Evolutionary conservation across 78 protist genomes (phyloP).

Genomic region (Tieghemostelium lacteum): DNA sequence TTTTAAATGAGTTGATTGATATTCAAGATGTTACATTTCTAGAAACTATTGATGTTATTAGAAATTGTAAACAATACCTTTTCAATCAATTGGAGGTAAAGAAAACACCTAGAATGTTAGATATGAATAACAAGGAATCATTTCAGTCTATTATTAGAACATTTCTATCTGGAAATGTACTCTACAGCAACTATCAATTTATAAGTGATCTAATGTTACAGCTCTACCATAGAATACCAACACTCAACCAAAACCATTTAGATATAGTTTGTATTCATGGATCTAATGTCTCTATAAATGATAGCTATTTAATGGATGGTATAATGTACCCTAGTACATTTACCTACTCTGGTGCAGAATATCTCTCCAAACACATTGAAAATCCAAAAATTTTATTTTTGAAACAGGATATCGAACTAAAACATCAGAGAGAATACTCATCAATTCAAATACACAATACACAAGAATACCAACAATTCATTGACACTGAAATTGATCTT

Average conservation of each 20-base stretch:
- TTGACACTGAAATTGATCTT: slow-evolving; percentile 1
- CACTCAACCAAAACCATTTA: background rate
- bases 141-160: slow-evolving; percentile 22
- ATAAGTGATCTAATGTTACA: slow-evolving; percentile 4
- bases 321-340: slow-evolving; percentile 24
- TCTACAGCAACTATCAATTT: background rate
- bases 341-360: slow-evolving; percentile 36
- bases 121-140: background rate
- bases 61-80: background rate
- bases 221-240: background rate
- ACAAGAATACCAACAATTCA: background rate
- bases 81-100: slow-evolving; percentile 2
- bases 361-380: background rate
- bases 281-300: background rate
- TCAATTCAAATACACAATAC: background rate
- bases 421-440: slow-evolving; percentile 42
- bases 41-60: background rate
- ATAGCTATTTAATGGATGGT: slow-evolving; percentile 26
- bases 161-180: slow-evolving; percentile 43
- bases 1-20: slow-evolving; percentile 9
- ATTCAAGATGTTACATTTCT: too few relatives aligned
- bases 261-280: background rate
- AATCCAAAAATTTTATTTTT: slow-evolving; percentile 39
- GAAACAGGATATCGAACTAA: slow-evolving; percentile 33
- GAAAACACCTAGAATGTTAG: background rate